Conservation (phyloP, 305 asterid genomes). For the Solanum chacoense region DNA sequence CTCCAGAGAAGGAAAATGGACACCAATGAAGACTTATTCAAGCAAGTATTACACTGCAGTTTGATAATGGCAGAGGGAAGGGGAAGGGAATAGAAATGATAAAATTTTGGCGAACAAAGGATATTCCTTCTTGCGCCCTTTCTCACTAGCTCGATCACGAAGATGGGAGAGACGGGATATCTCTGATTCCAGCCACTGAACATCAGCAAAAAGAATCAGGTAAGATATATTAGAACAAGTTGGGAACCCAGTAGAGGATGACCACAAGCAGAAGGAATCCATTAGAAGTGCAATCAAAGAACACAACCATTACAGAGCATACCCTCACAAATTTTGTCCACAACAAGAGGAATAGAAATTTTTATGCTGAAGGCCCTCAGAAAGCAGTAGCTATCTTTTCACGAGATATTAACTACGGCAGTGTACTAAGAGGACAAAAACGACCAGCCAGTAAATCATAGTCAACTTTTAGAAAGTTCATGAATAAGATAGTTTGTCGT, state of each 20-base stretch:
- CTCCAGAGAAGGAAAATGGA: not conserved
- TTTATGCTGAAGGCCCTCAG: not conserved
- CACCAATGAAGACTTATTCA: not conserved
- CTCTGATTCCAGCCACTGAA: slow-evolving; percentile 99
- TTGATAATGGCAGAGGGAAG: not conserved
- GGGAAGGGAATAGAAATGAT: not conserved
- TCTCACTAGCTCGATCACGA: slow-evolving; percentile 97
- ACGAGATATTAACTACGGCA: not conserved
- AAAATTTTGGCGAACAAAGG: slow-evolving; percentile 33
- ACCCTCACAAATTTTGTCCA: not conserved
- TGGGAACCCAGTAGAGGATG: not conserved
- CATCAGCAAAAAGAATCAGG: not conserved
- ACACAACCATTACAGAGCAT: not conserved
- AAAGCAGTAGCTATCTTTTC: not conserved
- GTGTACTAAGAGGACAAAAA: not conserved
- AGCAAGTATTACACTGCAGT: not conserved
- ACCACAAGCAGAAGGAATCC: not conserved
- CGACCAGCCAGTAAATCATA: not conserved
- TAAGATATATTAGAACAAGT: not conserved
- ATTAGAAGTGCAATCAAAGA: not conserved
- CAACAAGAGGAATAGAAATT: not conserved
- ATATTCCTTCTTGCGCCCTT: slow-evolving; percentile 97
- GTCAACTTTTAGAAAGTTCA: not conserved
- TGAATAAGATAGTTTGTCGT: not conserved
- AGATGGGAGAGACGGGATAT: slow-evolving; percentile 80